Evolutionary conservation across 2,329 filamentous ascomycete genomes (phyloP).

Genomic region (Botrytis aclada): DNA sequence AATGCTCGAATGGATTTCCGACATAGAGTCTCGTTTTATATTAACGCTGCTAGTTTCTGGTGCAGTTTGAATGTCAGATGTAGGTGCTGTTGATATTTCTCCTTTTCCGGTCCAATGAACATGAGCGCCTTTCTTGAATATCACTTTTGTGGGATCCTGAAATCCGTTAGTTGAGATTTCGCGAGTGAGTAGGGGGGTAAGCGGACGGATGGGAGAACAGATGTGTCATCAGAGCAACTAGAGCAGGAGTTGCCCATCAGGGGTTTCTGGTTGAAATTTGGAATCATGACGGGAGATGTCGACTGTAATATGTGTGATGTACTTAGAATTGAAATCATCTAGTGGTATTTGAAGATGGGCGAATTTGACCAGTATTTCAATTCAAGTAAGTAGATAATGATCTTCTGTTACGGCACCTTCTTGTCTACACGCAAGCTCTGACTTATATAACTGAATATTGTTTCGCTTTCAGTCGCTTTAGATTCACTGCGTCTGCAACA

Average conservation of each 20-base stretch:
- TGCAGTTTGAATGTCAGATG: neutral
- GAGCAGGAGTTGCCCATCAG: neutral
- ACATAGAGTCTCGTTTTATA: neutral
- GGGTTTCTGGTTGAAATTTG: neutral
- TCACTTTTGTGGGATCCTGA: neutral
- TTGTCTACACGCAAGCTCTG: neutral
- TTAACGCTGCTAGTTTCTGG: neutral
- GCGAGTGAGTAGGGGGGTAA: neutral
- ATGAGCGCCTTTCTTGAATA: neutral
- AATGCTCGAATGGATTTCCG: neutral
- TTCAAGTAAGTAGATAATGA: neutral
- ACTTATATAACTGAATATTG: neutral
- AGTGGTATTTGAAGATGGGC: neutral
- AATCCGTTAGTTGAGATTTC: neutral
- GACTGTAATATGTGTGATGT: neutral
- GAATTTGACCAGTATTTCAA: neutral
- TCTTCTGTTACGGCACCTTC: neutral
- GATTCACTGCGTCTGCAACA: neutral
- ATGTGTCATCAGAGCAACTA: neutral
- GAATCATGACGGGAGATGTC: neutral
- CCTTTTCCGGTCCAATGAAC: neutral
- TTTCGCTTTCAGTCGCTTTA: rapidly evolving
- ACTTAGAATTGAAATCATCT: neutral
- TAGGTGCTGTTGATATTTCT: neutral
- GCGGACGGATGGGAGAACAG: neutral